These are phyloP conservation scores for Eleusine indica DNA, from an alignment of 176 grass and related monocot species.

Conservation along the genomic window DNA sequence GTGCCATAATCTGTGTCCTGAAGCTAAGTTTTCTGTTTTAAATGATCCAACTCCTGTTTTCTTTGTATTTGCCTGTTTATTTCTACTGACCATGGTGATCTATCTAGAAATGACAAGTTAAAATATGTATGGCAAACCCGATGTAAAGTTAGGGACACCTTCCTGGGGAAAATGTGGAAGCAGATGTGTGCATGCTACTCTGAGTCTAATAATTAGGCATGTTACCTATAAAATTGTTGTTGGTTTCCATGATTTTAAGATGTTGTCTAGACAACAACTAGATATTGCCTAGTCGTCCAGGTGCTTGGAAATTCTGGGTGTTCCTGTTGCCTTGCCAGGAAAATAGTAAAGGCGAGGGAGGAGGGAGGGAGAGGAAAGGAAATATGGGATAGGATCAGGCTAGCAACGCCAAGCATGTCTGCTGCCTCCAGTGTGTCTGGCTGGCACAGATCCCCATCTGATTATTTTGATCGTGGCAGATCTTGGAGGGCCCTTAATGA, in stretches of 20 bases:
- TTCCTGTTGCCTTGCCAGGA: neutral
- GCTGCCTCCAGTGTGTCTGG: neutral
- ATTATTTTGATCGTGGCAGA: neutral
- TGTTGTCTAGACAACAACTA: neutral
- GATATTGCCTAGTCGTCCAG: neutral
- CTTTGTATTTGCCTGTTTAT: slow-evolving; percentile 2
- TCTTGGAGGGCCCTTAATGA: neutral
- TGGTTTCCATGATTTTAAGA: neutral
- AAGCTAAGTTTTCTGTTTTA: no score
- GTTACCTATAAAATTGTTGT: neutral
- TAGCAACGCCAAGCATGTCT: neutral
- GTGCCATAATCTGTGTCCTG: neutral
- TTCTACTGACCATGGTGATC: neutral
- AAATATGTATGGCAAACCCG: neutral
- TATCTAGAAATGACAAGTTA: neutral
- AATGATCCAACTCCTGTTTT: neutral
- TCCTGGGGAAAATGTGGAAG: neutral
- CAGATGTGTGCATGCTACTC: neutral
- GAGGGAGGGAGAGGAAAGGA: neutral
- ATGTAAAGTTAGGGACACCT: neutral
- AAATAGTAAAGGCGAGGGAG: neutral
- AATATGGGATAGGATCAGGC: neutral
- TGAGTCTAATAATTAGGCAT: neutral
- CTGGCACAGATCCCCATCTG: neutral
- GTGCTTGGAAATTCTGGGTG: neutral